Evolutionary conservation across 1,284 basidiomycete genomes (phyloP).

Genomic region (Rhodofomes roseus): DNA sequence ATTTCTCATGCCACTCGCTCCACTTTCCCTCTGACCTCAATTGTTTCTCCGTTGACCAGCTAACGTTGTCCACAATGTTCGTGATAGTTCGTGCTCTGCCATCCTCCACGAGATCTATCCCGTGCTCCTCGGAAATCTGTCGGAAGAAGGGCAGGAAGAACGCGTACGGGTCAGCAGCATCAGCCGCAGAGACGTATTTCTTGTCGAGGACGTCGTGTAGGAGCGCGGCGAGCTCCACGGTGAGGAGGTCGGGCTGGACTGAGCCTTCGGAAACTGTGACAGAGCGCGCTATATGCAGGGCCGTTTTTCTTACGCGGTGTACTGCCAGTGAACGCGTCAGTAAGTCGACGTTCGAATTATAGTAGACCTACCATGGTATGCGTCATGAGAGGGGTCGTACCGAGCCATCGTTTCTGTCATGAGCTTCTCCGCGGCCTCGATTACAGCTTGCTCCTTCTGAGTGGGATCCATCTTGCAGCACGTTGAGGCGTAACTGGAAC

Average conservation of each 20-base stretch:
- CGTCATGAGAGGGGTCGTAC: slow-evolving; percentile 91
- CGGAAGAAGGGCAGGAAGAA: slow-evolving; percentile 70
- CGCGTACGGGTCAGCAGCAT: slow-evolving; percentile 56
- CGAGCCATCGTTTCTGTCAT: slow-evolving; percentile 76
- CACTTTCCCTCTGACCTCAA: slow-evolving; percentile 51
- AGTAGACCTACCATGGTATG: slow-evolving; percentile 67
- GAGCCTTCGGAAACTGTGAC: slow-evolving; percentile 25
- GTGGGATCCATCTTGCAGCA: slow-evolving; percentile 30
- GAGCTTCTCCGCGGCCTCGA: slow-evolving; percentile 62
- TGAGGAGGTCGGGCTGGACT: slow-evolving; percentile 58
- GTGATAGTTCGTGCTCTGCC: slow-evolving; percentile 55
- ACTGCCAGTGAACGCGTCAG: slow-evolving; percentile 42
- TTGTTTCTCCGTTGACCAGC: slow-evolving; percentile 83
- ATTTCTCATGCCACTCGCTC: slow-evolving; percentile 73
- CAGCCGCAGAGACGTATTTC: slow-evolving; percentile 68
- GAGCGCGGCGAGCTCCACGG: slow-evolving; percentile 81
- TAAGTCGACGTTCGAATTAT: slow-evolving; percentile 1
- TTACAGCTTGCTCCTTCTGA: slow-evolving; percentile 36
- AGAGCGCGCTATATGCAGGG: slow-evolving; percentile 60
- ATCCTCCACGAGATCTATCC: slow-evolving; percentile 54
- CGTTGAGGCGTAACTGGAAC: not conserved
- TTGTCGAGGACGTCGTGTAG: slow-evolving; percentile 88
- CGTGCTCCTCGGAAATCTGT: slow-evolving; percentile 33
- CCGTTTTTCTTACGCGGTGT: slow-evolving; percentile 76
- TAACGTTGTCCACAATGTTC: slow-evolving; percentile 76